phyloP scores from a whole-genome alignment of 2,329 filamentous ascomycete genomes.

The Diaporthe eres region DNA sequence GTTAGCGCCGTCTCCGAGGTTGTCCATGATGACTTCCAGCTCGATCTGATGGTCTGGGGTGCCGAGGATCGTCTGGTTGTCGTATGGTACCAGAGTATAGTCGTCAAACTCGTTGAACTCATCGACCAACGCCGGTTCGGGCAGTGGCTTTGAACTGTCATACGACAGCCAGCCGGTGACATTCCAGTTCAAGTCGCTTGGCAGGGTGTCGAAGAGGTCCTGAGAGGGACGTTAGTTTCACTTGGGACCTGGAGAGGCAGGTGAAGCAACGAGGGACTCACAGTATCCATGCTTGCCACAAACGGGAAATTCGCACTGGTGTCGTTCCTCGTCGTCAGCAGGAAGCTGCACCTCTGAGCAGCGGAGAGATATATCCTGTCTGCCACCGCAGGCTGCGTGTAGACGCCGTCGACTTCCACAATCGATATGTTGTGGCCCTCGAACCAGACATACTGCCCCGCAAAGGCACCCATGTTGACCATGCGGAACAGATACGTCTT shows the following conservation, averaged over 20 bases:
- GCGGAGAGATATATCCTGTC: slow-evolving; percentile 76
- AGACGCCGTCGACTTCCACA: slow-evolving; percentile 81
- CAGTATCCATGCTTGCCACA: slow-evolving; percentile 75
- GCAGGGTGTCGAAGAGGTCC: slow-evolving; percentile 78
- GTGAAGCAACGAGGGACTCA: not conserved
- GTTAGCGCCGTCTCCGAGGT: slow-evolving; percentile 76
- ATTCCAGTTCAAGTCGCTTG: slow-evolving; percentile 77
- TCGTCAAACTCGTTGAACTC: slow-evolving; percentile 77
- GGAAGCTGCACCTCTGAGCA: slow-evolving; percentile 76
- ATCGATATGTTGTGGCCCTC: slow-evolving; percentile 77
- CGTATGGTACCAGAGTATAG: slow-evolving; percentile 77
- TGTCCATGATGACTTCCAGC: slow-evolving; percentile 76
- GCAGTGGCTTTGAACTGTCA: slow-evolving; percentile 60
- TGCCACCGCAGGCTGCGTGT: slow-evolving; percentile 71
- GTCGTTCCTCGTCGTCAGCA: slow-evolving; percentile 74
- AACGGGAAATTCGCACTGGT: slow-evolving; percentile 76
- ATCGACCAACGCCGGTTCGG: slow-evolving; percentile 65
- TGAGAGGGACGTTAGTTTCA: slow-evolving; percentile 51
- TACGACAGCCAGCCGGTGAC: slow-evolving; percentile 76
- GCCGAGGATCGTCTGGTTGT: slow-evolving; percentile 72
- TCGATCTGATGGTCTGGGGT: slow-evolving; percentile 75
- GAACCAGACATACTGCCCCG: slow-evolving; percentile 76
- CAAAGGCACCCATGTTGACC: slow-evolving; percentile 81
- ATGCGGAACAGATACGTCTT: slow-evolving; percentile 82
- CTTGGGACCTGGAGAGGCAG: not conserved